Base-by-base conservation (phyloP, 2,329 filamentous ascomycete genomes). In the Metarhizium guizhouense region DNA sequence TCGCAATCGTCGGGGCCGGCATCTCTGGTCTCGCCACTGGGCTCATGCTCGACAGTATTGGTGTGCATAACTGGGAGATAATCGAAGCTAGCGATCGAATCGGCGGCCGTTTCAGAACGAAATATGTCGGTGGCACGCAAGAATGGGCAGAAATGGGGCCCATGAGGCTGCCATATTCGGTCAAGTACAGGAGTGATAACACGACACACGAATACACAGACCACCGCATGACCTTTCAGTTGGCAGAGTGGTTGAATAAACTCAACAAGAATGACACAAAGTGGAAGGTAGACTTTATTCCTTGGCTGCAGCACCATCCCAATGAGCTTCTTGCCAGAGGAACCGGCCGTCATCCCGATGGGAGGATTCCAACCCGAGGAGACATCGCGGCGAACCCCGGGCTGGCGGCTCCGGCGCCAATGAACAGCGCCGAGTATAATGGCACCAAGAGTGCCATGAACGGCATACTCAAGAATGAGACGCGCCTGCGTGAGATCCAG, bases 51-150 rank as follows among this genome's bases (percentile, higher is more conserved):
- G 69, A 74, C 29, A 74, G 72, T 6, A 71, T 74, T 3, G 73
- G 74, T 0, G 67, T 77, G 14, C 69, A 70, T 14, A 71, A 76
- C 52, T 74, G 74, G 74, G 71, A 74, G 49, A 72, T 77, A 1
- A 62, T 73, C 3, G 74, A 77, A 59, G 73, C 74, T 0, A 70
- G 70, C 0, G 61, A 70, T 2, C 65, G 72, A 4, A 56, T 75
- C 1, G 74, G 74, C 0, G 74, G 74, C 2, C 70, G 74, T 4
- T 71, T 77, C 32, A 70, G 69, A 50, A 76, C 74, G 1, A 63
- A 66, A 2, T 76, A 74, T 53, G 63, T 77, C 4, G 74, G 73
- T 57, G 65, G 68, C 47, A 70, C 70, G 0, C 56, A 47, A 63
- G 70, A 16, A 68, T 65, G 60, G 50, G 63, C 63, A 47, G 65